Evolutionary conservation across 306 rosid genomes (phyloP).

Genomic region (Leucaena leucocephala): DNA sequence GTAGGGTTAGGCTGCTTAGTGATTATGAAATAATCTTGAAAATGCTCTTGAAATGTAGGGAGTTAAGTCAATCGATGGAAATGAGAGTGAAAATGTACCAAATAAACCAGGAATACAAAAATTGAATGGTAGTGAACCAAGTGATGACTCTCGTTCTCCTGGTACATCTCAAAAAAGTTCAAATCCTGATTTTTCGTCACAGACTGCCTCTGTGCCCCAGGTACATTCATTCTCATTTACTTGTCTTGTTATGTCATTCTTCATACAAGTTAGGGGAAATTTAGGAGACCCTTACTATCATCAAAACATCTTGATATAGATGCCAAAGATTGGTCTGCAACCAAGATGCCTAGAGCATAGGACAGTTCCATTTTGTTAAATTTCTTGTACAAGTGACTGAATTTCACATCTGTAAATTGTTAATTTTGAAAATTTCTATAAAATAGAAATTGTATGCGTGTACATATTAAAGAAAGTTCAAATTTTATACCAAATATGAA

Average conservation of each 20-base stretch:
- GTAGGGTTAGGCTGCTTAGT: conserved; percentile 26
- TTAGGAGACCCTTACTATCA: not conserved
- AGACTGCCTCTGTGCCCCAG: conserved; percentile 49
- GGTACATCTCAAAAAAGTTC: conserved; percentile 59
- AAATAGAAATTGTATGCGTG: not conserved
- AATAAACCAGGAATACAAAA: conserved; percentile 53
- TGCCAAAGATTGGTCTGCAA: not conserved
- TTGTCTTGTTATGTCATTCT: conserved; percentile 10
- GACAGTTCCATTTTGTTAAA: not conserved
- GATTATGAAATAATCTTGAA: conserved; percentile 37
- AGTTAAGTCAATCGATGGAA: conserved; percentile 69
- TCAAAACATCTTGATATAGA: not conserved
- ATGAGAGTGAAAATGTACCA: conserved; percentile 51
- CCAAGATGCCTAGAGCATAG: too few species aligned
- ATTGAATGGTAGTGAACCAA: conserved; percentile 76
- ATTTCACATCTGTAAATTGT: not conserved
- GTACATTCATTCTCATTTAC: conserved; percentile 39
- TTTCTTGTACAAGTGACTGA: not conserved
- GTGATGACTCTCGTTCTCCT: conserved; percentile 52
- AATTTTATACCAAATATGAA: not conserved
- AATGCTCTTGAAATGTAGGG: conserved; percentile 53
- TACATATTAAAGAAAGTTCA: not conserved
- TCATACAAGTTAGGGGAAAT: conserved; percentile 7
- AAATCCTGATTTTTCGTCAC: conserved; percentile 48
- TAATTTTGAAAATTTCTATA: not conserved